Evolutionary conservation across 106 monocot species (phyloP).

Genomic region (Allium fistulosum): DNA sequence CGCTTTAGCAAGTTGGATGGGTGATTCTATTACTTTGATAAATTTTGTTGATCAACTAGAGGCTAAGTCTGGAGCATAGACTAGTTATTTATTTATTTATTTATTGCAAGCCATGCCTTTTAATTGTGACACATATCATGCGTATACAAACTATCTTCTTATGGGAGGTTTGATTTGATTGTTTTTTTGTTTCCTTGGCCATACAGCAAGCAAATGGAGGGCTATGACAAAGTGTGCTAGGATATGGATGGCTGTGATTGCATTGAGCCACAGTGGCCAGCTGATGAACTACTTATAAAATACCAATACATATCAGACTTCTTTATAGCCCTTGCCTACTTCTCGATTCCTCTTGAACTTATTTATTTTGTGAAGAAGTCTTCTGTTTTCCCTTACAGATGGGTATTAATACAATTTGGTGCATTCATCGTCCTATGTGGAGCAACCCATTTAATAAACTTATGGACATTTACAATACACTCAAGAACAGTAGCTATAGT

Average conservation of each 20-base stretch:
- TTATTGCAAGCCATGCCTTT: too few species aligned
- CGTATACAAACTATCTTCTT: too few species aligned
- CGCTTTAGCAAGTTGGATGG: too few species aligned
- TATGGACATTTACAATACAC: constrained; percentile 79
- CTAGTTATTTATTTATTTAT: too few species aligned
- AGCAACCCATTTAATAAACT: constrained; percentile 84
- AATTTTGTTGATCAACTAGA: too few species aligned
- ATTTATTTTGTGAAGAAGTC: constrained; percentile 92
- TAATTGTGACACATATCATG: too few species aligned
- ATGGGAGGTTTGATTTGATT: too few species aligned
- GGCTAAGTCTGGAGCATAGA: too few species aligned
- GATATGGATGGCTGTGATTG: constrained; percentile 85
- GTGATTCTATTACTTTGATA: too few species aligned
- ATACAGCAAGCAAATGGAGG: too few species aligned
- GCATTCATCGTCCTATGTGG: constrained; percentile 96
- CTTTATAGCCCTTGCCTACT: constrained; percentile 88
- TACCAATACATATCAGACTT: constrained; percentile 97
- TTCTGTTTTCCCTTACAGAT: constrained; percentile 82
- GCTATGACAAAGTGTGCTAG: not conserved
- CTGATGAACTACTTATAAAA: constrained; percentile 70
- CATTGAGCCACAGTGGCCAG: constrained; percentile 66
- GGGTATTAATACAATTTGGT: constrained; percentile 89
- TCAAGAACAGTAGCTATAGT: constrained; percentile 60
- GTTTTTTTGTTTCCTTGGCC: too few species aligned
- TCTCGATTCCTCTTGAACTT: constrained; percentile 96